A percentile compares a stretch with the other conserved stretches of the same genome.
Evolutionary conservation across 306 rosid genomes (phyloP).

Genomic region (Dryas alaskensis): DNA sequence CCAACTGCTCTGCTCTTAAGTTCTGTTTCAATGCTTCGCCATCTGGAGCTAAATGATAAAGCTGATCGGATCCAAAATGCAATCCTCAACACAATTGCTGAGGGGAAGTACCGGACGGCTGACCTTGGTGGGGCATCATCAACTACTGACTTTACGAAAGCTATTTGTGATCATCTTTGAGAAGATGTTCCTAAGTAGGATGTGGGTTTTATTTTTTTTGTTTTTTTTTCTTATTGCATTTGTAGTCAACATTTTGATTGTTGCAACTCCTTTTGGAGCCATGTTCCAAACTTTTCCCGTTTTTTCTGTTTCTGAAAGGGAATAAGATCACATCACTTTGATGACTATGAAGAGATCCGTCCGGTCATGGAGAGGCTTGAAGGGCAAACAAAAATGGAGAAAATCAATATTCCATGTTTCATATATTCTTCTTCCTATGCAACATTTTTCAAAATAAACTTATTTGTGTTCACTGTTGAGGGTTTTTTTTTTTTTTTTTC

Average conservation of each 20-base stretch:
- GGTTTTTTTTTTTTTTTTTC: too few relatives aligned
- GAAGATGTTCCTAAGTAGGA: conserved; percentile 7
- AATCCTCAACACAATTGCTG: conserved; percentile 75
- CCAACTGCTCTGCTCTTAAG: conserved; percentile 95
- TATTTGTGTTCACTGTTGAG: neutral
- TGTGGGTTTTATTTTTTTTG: neutral
- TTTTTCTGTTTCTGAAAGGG: conserved; percentile 27
- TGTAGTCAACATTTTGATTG: conserved; percentile 31
- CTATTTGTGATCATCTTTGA: conserved; percentile 83
- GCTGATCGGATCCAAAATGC: conserved; percentile 81
- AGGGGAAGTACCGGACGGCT: conserved; percentile 90
- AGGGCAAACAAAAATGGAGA: neutral
- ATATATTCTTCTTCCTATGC: neutral
- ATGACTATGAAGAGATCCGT: conserved; percentile 30
- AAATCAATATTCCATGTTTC: neutral
- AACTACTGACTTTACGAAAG: conserved; percentile 69
- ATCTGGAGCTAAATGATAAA: conserved; percentile 72
- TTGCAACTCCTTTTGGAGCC: conserved; percentile 30
- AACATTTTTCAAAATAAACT: neutral
- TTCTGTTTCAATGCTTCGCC: conserved; percentile 82
- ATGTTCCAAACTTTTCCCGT: conserved; percentile 26
- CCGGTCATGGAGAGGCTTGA: conserved; percentile 27
- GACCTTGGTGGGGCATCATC: conserved; percentile 89
- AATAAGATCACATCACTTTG: conserved; percentile 46
- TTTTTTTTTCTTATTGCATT: conserved; percentile 13